Evolutionary conservation across 805 yeast genomes (phyloP).

Genomic region (Candida ipomoeae): DNA sequence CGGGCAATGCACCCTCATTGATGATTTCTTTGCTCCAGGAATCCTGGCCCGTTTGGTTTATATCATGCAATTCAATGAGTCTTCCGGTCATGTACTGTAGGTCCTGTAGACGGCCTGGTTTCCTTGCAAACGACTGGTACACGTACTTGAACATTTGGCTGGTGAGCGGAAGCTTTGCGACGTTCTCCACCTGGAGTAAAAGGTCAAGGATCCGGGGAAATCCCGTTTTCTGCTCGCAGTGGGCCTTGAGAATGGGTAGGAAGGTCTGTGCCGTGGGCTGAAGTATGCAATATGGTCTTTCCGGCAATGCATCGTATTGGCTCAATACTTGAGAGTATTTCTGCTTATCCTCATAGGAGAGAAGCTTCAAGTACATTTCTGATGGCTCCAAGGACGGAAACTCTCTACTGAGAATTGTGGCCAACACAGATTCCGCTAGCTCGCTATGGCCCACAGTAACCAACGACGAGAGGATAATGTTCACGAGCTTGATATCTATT

Average conservation of each 20-base stretch:
- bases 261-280: slow-evolving; percentile 27
- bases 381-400: slow-evolving; percentile 7
- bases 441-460: slow-evolving; percentile 7
- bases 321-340: slow-evolving; percentile 15
- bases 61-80: slow-evolving; percentile 13
- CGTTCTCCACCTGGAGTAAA: slow-evolving; percentile 18
- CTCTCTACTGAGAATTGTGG: slow-evolving; percentile 2
- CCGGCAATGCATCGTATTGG: slow-evolving; percentile 15
- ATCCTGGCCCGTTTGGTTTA: slow-evolving; percentile 8
- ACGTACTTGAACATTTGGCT: slow-evolving; percentile 25
- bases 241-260: slow-evolving; percentile 18
- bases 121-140: slow-evolving; percentile 15
- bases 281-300: slow-evolving; percentile 15
- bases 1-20: slow-evolving; percentile 10
- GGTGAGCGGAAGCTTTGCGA: slow-evolving; percentile 29
- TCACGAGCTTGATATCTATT: slow-evolving; percentile 20
- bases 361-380: slow-evolving; percentile 18
- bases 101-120: slow-evolving; percentile 1
- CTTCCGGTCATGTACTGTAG: slow-evolving; percentile 11
- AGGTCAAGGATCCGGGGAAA: slow-evolving; percentile 14
- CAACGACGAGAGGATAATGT: slow-evolving; percentile 18
- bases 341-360: slow-evolving; percentile 21
- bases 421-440: slow-evolving; percentile 13
- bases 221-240: slow-evolving; percentile 11
- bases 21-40: slow-evolving; percentile 13